These are phyloP conservation scores for Vitis cinerea DNA, from an alignment of 164 flowering plant species.

Conservation along the genomic window DNA sequence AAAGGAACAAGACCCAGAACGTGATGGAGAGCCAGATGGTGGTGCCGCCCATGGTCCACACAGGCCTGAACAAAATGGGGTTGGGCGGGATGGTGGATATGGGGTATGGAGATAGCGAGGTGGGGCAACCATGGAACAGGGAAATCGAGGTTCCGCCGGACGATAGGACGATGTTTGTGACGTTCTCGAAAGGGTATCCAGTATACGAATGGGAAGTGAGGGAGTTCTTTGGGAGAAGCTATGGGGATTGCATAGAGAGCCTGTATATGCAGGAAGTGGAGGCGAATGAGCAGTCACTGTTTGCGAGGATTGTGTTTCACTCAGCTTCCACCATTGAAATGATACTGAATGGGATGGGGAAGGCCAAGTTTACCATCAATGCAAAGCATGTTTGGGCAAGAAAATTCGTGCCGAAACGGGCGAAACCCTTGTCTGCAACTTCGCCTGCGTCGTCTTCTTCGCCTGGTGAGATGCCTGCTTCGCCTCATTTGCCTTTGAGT, in stretches of 20 bases:
- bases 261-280: conserved; percentile 43
- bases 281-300: conserved; percentile 32
- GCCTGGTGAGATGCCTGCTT: background rate
- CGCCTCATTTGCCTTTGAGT: no score
- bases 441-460: background rate
- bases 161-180: conserved; percentile 51
- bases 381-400: conserved; percentile 62
- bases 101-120: background rate
- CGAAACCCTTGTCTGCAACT: background rate
- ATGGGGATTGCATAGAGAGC: conserved; percentile 44
- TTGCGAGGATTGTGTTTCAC: conserved; percentile 35
- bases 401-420: conserved; percentile 33
- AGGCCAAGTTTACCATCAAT: conserved; percentile 43
- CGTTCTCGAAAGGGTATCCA: conserved; percentile 58
- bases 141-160: conserved; percentile 16
- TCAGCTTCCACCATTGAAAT: conserved; percentile 12
- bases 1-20: conserved; percentile 13
- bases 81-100: no score
- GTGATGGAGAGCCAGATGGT: conserved; percentile 2
- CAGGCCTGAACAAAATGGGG: background rate
- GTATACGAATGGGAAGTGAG: conserved; percentile 41
- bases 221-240: conserved; percentile 25
- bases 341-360: conserved; percentile 32
- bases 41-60: background rate
- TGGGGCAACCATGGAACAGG: background rate